Percentiles rank a stretch among this genome's conserved stretches.
phyloP scores from a whole-genome alignment of 2,329 filamentous ascomycete species.

The Fusarium sp. region DNA sequence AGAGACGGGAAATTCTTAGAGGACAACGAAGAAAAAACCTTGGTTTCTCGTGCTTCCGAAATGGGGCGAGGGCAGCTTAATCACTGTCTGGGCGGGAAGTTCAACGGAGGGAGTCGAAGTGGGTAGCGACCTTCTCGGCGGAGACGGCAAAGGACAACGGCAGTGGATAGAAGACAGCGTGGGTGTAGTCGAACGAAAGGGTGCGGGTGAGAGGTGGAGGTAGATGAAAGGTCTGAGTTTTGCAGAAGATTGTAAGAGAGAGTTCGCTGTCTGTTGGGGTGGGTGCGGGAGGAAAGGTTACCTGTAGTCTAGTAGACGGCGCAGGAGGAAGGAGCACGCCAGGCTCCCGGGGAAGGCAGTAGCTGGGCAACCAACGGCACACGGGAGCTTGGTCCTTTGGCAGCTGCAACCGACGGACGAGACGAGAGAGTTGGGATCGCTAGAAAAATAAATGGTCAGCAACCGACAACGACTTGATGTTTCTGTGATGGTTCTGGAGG shows the following conservation, averaged over 20 bases:
- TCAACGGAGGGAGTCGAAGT: not conserved
- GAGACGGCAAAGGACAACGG: conserved; percentile 18
- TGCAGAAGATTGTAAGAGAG: not conserved
- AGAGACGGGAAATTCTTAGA: conserved; percentile 52
- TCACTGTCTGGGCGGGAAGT: conserved; percentile 24
- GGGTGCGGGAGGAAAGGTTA: not conserved
- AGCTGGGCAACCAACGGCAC: not conserved
- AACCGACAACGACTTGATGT: not conserved
- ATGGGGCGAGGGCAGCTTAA: conserved; percentile 16
- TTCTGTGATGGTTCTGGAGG: not conserved
- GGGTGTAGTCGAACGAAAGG: conserved; percentile 13
- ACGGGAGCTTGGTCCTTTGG: not conserved
- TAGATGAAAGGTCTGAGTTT: conserved; percentile 14
- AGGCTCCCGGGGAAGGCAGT: not conserved
- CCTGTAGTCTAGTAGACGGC: not conserved
- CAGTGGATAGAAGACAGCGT: conserved; percentile 13
- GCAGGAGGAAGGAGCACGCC: conserved; percentile 23
- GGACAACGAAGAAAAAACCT: conserved; percentile 51
- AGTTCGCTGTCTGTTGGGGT: not conserved
- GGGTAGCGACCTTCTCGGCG: conserved; percentile 1
- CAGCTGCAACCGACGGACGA: not conserved
- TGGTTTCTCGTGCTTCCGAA: conserved; percentile 38
- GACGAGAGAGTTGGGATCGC: not conserved
- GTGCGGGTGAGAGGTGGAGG: conserved; percentile 17
- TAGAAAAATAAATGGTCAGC: not conserved